A percentile compares a stretch with the other conserved stretches of the same genome.
These are phyloP conservation scores for Xerocomus minutiporus DNA, from an alignment of 1,284 basidiomycete genomes.

Conservation along the genomic window DNA sequence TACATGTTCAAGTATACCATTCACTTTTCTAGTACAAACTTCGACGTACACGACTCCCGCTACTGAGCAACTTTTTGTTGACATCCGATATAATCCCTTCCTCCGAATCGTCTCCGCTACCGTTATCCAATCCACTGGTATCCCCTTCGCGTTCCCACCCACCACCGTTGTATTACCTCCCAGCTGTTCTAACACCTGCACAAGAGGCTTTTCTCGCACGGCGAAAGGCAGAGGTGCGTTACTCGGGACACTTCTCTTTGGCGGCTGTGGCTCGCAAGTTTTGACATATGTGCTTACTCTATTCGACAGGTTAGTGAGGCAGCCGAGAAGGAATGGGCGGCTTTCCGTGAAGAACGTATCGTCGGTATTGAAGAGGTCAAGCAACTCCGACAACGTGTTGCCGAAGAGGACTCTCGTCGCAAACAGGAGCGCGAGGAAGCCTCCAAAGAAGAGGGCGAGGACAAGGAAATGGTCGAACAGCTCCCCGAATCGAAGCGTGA, in stretches of 20 bases:
- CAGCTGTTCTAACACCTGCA: constrained; percentile 59
- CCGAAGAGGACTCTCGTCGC: constrained; percentile 48
- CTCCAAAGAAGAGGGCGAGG: constrained; percentile 36
- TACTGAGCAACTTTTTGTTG: constrained; percentile 70
- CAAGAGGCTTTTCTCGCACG: constrained; percentile 64
- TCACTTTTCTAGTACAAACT: constrained; percentile 54
- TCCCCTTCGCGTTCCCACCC: constrained; percentile 61
- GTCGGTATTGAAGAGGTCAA: constrained; percentile 59
- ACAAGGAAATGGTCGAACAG: constrained; percentile 26
- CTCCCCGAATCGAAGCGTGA: constrained; percentile 14
- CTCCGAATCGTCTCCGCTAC: constrained; percentile 22
- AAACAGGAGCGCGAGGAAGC: constrained; percentile 46
- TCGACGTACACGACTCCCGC: constrained; percentile 59
- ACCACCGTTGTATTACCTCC: constrained; percentile 73
- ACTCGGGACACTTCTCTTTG: background rate
- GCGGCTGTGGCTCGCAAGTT: background rate
- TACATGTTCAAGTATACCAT: constrained; percentile 1
- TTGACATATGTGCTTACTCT: background rate
- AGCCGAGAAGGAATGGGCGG: constrained; percentile 61
- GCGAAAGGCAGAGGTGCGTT: constrained; percentile 57
- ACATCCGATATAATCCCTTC: constrained; percentile 66
- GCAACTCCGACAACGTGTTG: constrained; percentile 56
- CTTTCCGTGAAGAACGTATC: constrained; percentile 57
- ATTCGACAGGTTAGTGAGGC: constrained; percentile 53
- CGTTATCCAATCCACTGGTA: constrained; percentile 42